phyloP scores from a whole-genome alignment of 306 rosid species.

The Cucumis cinereus region DNA sequence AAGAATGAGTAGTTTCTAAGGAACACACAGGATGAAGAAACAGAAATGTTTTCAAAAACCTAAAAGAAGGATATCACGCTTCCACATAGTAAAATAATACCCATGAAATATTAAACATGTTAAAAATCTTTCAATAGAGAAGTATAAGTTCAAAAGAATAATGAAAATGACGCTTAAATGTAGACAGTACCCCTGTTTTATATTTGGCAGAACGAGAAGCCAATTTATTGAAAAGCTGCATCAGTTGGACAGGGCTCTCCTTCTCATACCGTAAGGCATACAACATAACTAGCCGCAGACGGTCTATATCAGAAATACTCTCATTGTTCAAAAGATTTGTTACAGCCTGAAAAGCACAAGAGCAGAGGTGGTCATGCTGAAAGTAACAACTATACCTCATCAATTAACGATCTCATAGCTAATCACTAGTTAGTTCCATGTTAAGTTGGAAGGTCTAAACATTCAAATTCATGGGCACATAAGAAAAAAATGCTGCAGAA shows the following conservation, averaged over 20 bases:
- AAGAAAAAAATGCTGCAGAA: neutral
- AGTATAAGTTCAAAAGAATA: neutral
- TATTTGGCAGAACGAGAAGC: slow-evolving; percentile 69
- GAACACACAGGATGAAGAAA: neutral
- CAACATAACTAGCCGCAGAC: slow-evolving; percentile 73
- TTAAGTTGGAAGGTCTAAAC: neutral
- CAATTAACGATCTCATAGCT: slow-evolving; percentile 6
- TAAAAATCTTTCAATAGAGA: neutral
- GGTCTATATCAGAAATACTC: slow-evolving; percentile 60
- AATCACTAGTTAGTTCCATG: neutral
- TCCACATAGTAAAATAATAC: neutral
- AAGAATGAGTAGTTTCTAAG: neutral
- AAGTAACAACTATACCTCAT: neutral
- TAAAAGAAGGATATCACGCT: neutral
- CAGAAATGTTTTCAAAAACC: neutral
- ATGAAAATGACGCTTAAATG: slow-evolving; percentile 3
- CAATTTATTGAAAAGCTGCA: slow-evolving; percentile 70
- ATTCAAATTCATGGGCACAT: neutral
- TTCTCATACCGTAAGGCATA: slow-evolving; percentile 91
- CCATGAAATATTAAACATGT: neutral
- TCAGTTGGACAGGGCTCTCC: slow-evolving; percentile 86
- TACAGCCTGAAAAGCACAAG: slow-evolving; percentile 56
- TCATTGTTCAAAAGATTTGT: slow-evolving; percentile 61
- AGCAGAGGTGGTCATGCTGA: slow-evolving; percentile 10
- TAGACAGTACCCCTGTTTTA: slow-evolving; percentile 54